phyloP scores from a whole-genome alignment of 441 rosid species.

The Cnidoscolus chayamansa region DNA sequence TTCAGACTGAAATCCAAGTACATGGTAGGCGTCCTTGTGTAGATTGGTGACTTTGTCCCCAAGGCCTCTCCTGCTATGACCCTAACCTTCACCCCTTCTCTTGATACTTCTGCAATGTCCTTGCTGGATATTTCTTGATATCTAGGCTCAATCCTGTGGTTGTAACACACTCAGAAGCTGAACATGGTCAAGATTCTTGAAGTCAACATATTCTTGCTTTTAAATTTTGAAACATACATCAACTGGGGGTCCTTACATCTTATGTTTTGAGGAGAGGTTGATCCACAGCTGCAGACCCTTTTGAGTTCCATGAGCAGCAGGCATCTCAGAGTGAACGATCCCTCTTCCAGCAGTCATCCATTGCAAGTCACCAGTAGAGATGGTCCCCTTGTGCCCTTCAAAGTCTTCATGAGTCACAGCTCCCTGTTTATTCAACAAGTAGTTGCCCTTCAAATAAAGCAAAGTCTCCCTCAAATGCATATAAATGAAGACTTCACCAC shows the following conservation, averaged over 20 bases:
- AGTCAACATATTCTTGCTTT: slow-evolving; percentile 12
- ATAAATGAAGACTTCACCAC: neutral
- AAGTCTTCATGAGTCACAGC: slow-evolving; percentile 74
- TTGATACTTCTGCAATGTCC: slow-evolving; percentile 58
- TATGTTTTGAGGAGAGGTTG: slow-evolving; percentile 74
- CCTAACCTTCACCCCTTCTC: slow-evolving; percentile 63
- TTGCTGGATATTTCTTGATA: slow-evolving; percentile 70
- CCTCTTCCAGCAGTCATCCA: slow-evolving; percentile 99
- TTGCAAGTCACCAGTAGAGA: slow-evolving; percentile 69
- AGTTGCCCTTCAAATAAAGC: neutral
- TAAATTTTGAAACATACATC: neutral
- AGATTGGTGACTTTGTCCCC: slow-evolving; percentile 61
- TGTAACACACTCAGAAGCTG: neutral
- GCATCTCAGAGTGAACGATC: slow-evolving; percentile 93
- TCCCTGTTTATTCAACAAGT: slow-evolving; percentile 43
- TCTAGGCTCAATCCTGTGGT: slow-evolving; percentile 64
- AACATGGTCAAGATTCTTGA: neutral
- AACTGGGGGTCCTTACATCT: slow-evolving; percentile 48
- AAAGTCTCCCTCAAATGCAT: neutral
- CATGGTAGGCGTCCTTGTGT: slow-evolving; percentile 85
- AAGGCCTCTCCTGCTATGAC: slow-evolving; percentile 84
- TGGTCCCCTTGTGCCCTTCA: slow-evolving; percentile 81
- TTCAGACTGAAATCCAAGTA: slow-evolving; percentile 72
- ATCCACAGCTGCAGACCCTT: slow-evolving; percentile 87
- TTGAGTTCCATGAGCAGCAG: slow-evolving; percentile 65